phyloP scores from a whole-genome alignment of 139 green algal genomes.

The Pseudopediastrum boryanum region DNA sequence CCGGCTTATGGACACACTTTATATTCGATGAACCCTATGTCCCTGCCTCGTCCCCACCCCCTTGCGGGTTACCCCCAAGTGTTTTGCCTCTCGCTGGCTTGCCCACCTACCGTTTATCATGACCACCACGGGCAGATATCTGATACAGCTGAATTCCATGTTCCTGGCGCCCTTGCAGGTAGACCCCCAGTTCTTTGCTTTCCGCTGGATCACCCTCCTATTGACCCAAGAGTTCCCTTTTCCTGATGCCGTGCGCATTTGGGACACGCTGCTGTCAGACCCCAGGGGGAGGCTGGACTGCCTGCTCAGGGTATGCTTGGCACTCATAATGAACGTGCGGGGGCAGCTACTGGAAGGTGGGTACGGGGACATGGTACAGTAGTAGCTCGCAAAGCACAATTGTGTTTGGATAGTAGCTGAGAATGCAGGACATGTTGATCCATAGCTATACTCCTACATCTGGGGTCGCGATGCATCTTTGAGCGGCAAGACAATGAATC shows the following conservation, averaged over 20 bases:
- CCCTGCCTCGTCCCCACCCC: no score
- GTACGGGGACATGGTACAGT: not conserved
- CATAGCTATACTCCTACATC: no score
- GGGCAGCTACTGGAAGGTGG: conserved; percentile 66
- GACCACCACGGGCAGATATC: no score
- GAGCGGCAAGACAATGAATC: no score
- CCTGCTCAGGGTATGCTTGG: conserved; percentile 84
- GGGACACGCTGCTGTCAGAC: conserved; percentile 86
- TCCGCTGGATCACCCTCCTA: conserved; percentile 95
- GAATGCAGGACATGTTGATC: no score
- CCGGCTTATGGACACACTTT: no score
- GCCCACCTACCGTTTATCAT: no score
- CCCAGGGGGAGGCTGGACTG: conserved; percentile 63
- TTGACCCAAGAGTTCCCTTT: conserved; percentile 91
- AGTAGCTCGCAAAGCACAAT: not conserved
- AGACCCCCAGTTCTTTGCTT: conserved; percentile 92
- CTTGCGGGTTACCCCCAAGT: no score
- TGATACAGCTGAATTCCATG: not conserved
- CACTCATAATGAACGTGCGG: conserved; percentile 85
- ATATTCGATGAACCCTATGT: no score
- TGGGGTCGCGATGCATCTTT: no score
- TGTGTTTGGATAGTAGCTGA: not conserved
- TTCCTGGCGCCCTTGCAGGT: conserved; percentile 47
- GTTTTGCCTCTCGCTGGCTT: no score
- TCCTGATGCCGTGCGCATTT: conserved; percentile 83